These are phyloP conservation scores for Porodaedalea pini DNA, from an alignment of 1,284 basidiomycete genomes.

Conservation along the genomic window DNA sequence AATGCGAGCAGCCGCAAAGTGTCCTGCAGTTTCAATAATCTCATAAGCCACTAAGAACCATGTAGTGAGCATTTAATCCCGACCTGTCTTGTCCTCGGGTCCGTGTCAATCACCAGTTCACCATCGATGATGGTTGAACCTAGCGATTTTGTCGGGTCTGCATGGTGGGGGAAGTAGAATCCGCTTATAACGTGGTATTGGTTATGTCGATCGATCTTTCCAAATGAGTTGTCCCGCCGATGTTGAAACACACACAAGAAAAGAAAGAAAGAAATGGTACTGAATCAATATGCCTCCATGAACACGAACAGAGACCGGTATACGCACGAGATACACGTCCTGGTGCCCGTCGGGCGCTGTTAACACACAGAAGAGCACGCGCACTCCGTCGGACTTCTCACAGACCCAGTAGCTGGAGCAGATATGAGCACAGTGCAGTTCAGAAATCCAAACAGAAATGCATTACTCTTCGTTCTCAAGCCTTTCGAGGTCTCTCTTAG, in stretches of 20 bases:
- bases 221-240: no score
- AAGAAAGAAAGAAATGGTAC: not conserved
- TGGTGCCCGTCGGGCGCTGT: conserved; percentile 70
- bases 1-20: conserved; percentile 85
- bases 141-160: conserved; percentile 60
- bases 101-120: conserved; percentile 90
- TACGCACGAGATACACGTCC: conserved; percentile 75
- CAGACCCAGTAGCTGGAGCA: conserved; percentile 91
- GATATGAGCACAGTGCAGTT: conserved; percentile 3
- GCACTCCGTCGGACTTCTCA: conserved; percentile 98
- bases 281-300: not conserved
- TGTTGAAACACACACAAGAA: not conserved
- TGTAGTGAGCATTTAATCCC: conserved; percentile 26
- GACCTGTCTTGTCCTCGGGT: conserved; percentile 69
- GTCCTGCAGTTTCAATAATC: conserved; percentile 45
- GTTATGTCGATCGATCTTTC: conserved; percentile 95
- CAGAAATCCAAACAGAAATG: not conserved
- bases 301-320: not conserved
- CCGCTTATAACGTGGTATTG: conserved; percentile 72
- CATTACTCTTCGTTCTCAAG: conserved; percentile 86
- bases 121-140: conserved; percentile 88
- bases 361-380: conserved; percentile 84
- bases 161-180: conserved; percentile 87
- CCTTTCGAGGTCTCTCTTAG: conserved; percentile 61
- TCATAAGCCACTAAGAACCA: conserved; percentile 19